Evolutionary conservation across 805 yeast genomes (phyloP).

Genomic region (Starmera dryadoides): DNA sequence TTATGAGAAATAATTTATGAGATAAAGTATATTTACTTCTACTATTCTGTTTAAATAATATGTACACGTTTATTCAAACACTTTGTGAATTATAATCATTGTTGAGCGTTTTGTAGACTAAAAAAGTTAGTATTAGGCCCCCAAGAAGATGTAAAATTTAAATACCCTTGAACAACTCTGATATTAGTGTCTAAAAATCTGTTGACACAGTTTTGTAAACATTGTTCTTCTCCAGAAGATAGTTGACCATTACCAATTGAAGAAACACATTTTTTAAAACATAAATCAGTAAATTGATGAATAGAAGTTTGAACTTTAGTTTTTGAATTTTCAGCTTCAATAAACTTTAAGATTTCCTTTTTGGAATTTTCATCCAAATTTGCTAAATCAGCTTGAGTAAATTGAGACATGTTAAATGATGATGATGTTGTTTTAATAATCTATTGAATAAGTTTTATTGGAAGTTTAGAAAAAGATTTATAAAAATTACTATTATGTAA

Average conservation of each 20-base stretch:
- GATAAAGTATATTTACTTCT: too few species aligned
- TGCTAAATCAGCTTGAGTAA: slow-evolving; percentile 33
- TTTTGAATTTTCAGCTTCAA: slow-evolving; percentile 79
- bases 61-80: too few species aligned
- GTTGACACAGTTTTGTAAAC: slow-evolving; percentile 76
- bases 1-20: too few species aligned
- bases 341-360: slow-evolving; percentile 65
- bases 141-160: not conserved
- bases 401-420: slow-evolving; percentile 19
- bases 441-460: too few species aligned
- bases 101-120: slow-evolving; percentile 4
- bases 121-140: too few species aligned
- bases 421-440: too few species aligned
- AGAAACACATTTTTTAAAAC: slow-evolving; percentile 79
- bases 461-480: too few species aligned
- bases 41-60: too few species aligned
- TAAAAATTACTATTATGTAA: too few species aligned
- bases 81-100: not conserved
- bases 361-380: slow-evolving; percentile 61
- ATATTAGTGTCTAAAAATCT: slow-evolving; percentile 84
- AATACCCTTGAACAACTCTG: slow-evolving; percentile 57
- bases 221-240: slow-evolving; percentile 53
- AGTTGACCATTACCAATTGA: slow-evolving; percentile 40
- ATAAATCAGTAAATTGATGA: slow-evolving; percentile 82
- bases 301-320: slow-evolving; percentile 83